These are phyloP conservation scores for Alnus glutinosa DNA, from an alignment of 306 rosid species.

Conservation along the genomic window DNA sequence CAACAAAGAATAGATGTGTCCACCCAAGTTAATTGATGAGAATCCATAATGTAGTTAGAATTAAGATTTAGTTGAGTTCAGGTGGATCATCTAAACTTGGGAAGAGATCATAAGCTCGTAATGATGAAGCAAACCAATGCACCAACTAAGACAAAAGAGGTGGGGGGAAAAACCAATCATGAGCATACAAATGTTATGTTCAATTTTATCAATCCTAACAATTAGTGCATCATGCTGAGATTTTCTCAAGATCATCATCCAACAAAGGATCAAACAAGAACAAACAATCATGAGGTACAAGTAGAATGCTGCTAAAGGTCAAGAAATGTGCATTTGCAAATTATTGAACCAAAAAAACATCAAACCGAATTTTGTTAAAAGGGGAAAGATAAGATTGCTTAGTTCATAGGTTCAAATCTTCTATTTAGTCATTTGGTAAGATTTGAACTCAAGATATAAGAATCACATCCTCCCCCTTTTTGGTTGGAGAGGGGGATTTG, in stretches of 20 bases:
- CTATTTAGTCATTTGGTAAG: neutral
- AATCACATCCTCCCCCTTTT: no score
- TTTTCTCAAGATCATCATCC: neutral
- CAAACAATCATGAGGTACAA: neutral
- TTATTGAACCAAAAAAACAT: neutral
- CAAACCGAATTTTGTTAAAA: neutral
- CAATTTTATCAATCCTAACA: neutral
- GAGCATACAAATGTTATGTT: no score
- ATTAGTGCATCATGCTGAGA: neutral
- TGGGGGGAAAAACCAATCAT: no score
- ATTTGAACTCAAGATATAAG: neutral
- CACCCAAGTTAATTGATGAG: neutral
- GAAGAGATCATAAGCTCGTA: neutral
- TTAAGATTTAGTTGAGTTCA: neutral
- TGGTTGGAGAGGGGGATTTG: no score
- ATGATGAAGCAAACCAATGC: no score
- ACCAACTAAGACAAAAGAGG: no score
- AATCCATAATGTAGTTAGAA: neutral
- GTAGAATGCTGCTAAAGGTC: neutral
- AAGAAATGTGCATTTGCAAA: neutral
- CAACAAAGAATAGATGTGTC: neutral
- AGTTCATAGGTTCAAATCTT: neutral
- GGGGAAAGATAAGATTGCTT: neutral
- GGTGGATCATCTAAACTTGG: neutral
- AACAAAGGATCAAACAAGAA: neutral